Base-by-base conservation (phyloP, 306 rosid species). In the Ormosia semicastrata region DNA sequence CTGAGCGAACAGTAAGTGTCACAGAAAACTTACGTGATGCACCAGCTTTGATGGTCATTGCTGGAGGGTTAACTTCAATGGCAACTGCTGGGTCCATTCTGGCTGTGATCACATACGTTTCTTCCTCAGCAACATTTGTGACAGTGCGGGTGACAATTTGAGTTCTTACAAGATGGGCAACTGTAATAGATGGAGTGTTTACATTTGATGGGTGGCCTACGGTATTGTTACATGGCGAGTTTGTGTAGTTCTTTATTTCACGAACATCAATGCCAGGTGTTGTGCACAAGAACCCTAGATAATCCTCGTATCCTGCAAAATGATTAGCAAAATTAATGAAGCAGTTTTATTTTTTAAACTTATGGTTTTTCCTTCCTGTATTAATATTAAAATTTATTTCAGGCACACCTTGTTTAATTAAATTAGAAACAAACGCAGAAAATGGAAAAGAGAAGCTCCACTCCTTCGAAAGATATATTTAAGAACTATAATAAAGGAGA, bases 211-310 rank as follows among this genome's bases (percentile, higher is more conserved):
- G 98, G 76, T 83, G 92, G 8, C 88, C 93, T 69, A 96, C 81
- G 82, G 88, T 81, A 86, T 34, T 63, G 89, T 96, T 96, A 88
- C 99, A 96, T 17, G 92, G 94, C 4, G 86, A 60, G 92, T 86
- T 91, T 39, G 97, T 96, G 87, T 89, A 92, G 63, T 89, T 92
- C 88, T 44, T 86, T 85, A 96, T 93, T 90, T 92, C 99, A 33
- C 68, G 86, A 47, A 77, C 90, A 80, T 96, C 89, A 82, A 96
- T 86, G 41, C 98, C 97, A 0, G 99, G 95, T 14, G 98, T 96
- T 66, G 97, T 89, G 90, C 99, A 96, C 89, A 96, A 81, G 90
- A 96, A 96, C 43, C 99, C 98, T 86, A 96, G 68, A 90, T 93
- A 96, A 80, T 96, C 99, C 83, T 87, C 81, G 60, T 88, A 96